Percentiles rank a stretch among this genome's conserved stretches.
Conservation (phyloP, 305 asterid genomes). For the Fraxinus greggii region DNA sequence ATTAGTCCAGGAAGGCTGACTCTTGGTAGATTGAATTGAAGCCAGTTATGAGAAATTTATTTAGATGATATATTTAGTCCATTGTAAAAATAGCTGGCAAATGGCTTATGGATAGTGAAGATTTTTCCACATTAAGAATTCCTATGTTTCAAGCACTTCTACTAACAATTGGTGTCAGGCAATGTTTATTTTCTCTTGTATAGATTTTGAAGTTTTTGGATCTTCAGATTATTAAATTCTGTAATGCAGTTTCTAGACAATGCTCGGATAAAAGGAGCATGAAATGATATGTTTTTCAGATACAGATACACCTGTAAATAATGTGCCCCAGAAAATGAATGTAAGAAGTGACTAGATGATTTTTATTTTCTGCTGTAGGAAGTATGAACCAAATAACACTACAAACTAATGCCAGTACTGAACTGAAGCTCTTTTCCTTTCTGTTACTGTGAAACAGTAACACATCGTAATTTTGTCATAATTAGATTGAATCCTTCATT, state of each 20-base stretch:
- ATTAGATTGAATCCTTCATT: conserved; percentile 8
- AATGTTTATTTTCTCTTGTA: neutral
- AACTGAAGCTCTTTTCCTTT: neutral
- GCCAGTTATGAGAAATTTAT: neutral
- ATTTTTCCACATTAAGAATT: neutral
- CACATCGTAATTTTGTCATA: neutral
- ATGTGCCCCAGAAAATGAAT: neutral
- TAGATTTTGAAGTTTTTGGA: neutral
- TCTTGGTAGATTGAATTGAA: neutral
- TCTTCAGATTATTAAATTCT: neutral
- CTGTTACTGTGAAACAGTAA: neutral
- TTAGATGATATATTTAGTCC: neutral
- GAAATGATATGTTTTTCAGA: neutral
- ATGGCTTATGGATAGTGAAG: neutral
- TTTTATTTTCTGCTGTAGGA: neutral
- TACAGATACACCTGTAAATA: neutral
- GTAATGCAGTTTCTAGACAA: neutral
- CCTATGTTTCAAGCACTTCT: neutral
- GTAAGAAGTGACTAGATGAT: neutral
- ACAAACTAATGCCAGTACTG: neutral
- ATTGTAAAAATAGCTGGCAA: neutral
- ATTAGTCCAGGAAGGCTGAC: neutral
- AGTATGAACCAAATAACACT: neutral
- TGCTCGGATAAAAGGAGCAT: neutral
- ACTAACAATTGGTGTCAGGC: neutral